These are phyloP conservation scores for Xylariaceae sp. DNA, from an alignment of 2,329 filamentous ascomycete species.

Conservation along the genomic window DNA sequence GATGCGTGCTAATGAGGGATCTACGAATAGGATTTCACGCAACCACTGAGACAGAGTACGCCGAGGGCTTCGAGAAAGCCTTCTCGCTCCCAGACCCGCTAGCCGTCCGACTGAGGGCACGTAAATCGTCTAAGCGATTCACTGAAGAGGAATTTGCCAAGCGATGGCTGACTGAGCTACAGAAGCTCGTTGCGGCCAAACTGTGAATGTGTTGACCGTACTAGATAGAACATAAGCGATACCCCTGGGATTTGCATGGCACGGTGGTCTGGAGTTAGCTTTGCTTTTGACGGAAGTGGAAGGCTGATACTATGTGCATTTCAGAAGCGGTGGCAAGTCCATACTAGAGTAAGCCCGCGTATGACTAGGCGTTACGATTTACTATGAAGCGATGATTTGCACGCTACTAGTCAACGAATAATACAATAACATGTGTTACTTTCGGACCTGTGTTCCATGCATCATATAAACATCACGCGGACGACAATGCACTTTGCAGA, in stretches of 20 bases:
- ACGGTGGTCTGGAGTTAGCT: slow-evolving; percentile 21
- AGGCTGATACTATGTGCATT: background rate
- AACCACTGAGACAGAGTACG: slow-evolving; percentile 78
- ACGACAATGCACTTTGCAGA: background rate
- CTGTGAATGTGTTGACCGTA: background rate
- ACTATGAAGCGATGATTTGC: too few relatives aligned
- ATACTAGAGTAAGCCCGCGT: too few relatives aligned
- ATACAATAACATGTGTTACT: too few relatives aligned
- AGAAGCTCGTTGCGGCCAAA: slow-evolving; percentile 67
- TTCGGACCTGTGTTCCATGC: too few relatives aligned
- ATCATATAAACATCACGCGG: too few relatives aligned
- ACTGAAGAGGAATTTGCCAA: slow-evolving; percentile 84
- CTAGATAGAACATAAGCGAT: slow-evolving; percentile 15
- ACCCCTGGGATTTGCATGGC: slow-evolving; percentile 21
- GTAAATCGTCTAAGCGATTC: slow-evolving; percentile 81
- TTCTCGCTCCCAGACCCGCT: slow-evolving; percentile 75
- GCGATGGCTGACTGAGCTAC: slow-evolving; percentile 79
- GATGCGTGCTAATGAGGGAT: background rate
- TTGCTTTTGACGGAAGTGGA: slow-evolving; percentile 12
- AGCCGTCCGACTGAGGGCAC: slow-evolving; percentile 76
- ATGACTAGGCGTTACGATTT: too few relatives aligned
- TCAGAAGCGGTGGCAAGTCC: background rate
- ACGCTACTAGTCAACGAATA: background rate
- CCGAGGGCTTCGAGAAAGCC: slow-evolving; percentile 78
- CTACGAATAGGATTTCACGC: slow-evolving; percentile 78